Conservation (phyloP, 306 rosid genomes). For the Glycine latifolia region DNA sequence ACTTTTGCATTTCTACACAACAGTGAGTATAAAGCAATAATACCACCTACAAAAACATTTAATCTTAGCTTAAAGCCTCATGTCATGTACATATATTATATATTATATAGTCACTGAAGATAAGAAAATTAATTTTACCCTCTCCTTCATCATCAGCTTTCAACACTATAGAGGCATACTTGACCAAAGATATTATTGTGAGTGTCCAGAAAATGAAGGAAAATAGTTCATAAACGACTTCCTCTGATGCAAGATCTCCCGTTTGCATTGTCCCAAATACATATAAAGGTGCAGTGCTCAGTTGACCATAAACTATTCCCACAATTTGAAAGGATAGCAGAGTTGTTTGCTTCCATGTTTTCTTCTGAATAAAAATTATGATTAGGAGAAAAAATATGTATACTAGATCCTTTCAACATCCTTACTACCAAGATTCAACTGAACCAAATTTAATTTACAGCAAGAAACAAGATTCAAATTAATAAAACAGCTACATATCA, state of each 20-base stretch:
- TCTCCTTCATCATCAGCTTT: slow-evolving; percentile 78
- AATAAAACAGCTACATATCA: too few relatives aligned
- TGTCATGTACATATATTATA: neutral
- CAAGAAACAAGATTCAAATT: too few relatives aligned
- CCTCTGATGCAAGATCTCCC: slow-evolving; percentile 50
- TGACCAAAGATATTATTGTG: slow-evolving; percentile 65
- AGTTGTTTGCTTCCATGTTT: slow-evolving; percentile 69
- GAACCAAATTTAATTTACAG: too few relatives aligned
- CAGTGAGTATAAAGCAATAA: slow-evolving; percentile 79
- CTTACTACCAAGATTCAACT: too few relatives aligned
- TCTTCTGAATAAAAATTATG: slow-evolving; percentile 48
- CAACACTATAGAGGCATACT: slow-evolving; percentile 72
- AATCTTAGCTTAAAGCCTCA: slow-evolving; percentile 5
- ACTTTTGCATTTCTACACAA: slow-evolving; percentile 87
- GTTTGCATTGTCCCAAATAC: slow-evolving; percentile 67
- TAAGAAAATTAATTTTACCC: slow-evolving; percentile 47
- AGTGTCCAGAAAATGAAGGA: slow-evolving; percentile 86
- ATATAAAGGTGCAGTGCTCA: slow-evolving; percentile 80
- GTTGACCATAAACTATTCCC: slow-evolving; percentile 83
- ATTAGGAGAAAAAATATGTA: too few relatives aligned
- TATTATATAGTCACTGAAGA: neutral
- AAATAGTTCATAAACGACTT: slow-evolving; percentile 65
- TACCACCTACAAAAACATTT: slow-evolving; percentile 66
- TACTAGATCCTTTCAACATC: too few relatives aligned
- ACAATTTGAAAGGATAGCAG: slow-evolving; percentile 79